These are phyloP conservation scores for Alternaria rosae DNA, from an alignment of 2,329 filamentous ascomycete species.

Conservation along the genomic window DNA sequence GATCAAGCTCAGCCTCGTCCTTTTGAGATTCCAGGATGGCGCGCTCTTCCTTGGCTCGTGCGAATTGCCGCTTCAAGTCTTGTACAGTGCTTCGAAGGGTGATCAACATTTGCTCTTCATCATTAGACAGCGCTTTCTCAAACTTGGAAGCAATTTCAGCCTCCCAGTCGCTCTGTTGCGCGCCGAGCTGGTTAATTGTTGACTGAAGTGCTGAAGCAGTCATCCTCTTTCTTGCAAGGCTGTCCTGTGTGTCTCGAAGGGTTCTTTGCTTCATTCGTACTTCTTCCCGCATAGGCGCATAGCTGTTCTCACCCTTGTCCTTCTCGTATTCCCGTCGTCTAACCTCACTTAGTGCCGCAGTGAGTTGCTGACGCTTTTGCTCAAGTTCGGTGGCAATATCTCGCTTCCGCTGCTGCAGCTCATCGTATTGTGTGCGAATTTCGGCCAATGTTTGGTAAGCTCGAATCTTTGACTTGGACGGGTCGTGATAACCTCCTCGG, in stretches of 20 bases:
- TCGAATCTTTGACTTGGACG: slow-evolving; percentile 83
- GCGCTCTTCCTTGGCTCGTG: slow-evolving; percentile 74
- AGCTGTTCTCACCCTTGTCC: slow-evolving; percentile 80
- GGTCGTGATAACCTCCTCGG: slow-evolving; percentile 93
- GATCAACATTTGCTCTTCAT: slow-evolving; percentile 85
- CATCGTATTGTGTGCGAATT: slow-evolving; percentile 78
- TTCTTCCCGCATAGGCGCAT: slow-evolving; percentile 80
- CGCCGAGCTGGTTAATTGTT: slow-evolving; percentile 63
- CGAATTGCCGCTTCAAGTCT: slow-evolving; percentile 77
- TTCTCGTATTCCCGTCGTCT: slow-evolving; percentile 83
- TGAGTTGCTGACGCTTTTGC: slow-evolving; percentile 86
- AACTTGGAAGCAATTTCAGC: slow-evolving; percentile 85
- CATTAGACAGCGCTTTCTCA: slow-evolving; percentile 82
- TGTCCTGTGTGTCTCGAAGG: slow-evolving; percentile 74
- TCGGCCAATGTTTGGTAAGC: slow-evolving; percentile 78
- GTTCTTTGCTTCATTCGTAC: slow-evolving; percentile 77
- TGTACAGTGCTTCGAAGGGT: slow-evolving; percentile 73
- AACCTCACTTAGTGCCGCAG: slow-evolving; percentile 80
- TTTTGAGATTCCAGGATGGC: slow-evolving; percentile 82
- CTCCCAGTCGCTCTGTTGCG: slow-evolving; percentile 78
- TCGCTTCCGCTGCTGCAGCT: slow-evolving; percentile 67
- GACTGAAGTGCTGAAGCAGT: slow-evolving; percentile 74
- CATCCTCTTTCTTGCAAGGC: slow-evolving; percentile 74
- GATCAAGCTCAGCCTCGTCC: slow-evolving; percentile 81
- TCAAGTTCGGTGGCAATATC: slow-evolving; percentile 76